These are phyloP conservation scores for Lagerstroemia speciosa DNA, from an alignment of 345 rosid genomes.

Conservation along the genomic window DNA sequence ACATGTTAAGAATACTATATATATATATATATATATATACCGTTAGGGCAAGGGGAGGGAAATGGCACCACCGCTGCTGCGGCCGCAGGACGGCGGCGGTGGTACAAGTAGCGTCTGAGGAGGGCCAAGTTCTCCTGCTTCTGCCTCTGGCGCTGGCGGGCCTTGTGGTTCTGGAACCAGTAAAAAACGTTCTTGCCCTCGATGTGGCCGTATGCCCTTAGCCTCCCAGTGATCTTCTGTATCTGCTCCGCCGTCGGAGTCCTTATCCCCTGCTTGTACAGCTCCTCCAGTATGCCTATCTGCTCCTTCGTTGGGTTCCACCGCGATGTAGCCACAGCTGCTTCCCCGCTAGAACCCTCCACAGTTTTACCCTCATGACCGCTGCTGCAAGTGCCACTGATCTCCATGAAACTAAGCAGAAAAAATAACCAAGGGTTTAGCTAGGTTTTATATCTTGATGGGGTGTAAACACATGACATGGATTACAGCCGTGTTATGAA, in stretches of 20 bases:
- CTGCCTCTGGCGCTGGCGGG: slow-evolving; percentile 86
- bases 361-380: slow-evolving; percentile 15
- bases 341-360: slow-evolving; percentile 10
- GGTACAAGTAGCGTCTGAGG: slow-evolving; percentile 43
- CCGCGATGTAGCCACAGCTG: slow-evolving; percentile 44
- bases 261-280: slow-evolving; percentile 69
- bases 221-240: slow-evolving; percentile 68
- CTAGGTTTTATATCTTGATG: too few relatives aligned
- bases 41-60: slow-evolving; percentile 35
- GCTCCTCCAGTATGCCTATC: slow-evolving; percentile 55
- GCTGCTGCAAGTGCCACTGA: not conserved
- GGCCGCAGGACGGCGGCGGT: slow-evolving; percentile 14
- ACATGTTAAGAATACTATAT: too few relatives aligned
- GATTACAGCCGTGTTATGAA: too few relatives aligned
- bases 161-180: slow-evolving; percentile 98
- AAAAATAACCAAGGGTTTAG: too few relatives aligned
- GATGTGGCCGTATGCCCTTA: slow-evolving; percentile 63
- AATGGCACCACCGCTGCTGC: too few relatives aligned
- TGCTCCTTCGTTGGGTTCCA: slow-evolving; percentile 97
- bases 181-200: slow-evolving; percentile 99
- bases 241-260: slow-evolving; percentile 91
- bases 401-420: too few relatives aligned
- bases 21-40: slow-evolving; percentile 15
- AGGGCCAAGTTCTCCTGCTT: slow-evolving; percentile 60
- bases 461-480: too few relatives aligned